Evolutionary conservation across 2,329 filamentous ascomycete genomes (phyloP), one percentile per base, ranked within the genome.

Genomic region (Aureobasidium pullulans): DNA sequence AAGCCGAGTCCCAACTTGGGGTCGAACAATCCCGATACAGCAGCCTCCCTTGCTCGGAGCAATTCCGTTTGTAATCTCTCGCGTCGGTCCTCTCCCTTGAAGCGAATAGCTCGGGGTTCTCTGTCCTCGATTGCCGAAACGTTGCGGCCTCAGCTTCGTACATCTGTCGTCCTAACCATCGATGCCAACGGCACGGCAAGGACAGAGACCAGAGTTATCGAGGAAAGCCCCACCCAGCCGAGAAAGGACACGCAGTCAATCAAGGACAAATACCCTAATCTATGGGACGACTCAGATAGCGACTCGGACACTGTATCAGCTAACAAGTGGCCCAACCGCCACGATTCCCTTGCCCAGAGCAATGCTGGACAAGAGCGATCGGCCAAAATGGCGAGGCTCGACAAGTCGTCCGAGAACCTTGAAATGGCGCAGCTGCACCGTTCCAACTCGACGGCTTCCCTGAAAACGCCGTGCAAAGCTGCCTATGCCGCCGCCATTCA

Each of bases 161-260:
- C 74, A 48, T 74, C 76, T 7, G 72, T 80, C 19, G 69, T 79
- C 39, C 62, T 73, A 42, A 72, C 69, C 6, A 72, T 80, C 37
- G 77, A 79, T 62, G 76, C 78, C 62, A 75, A 69, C 53, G 77
- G 77, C 13, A 70, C 72, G 44, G 77, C 77, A 42, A 70, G 77
- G 10, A 77, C 77, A 6, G 75, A 78, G 64, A 77, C 76, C n/a
- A 67, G 71, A 31, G 65, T 70, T 48, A 65, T 66, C 1, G 69
- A 72, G 1, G 69, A 72, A 6, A 72, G 71, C 50, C 69, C 70
- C 3, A 71, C 70, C 3, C 68, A 69, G 16, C 69, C 69, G 8
- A 68, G 69, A 7, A 65, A 67, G 16, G 69, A 73, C 3, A 73
- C 75, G 49, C 78, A 78, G 40, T 50, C 61, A 4, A 68, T 70